Evolutionary conservation across 768 basidiomycete genomes (phyloP).

Genomic region (Pluteus cervinus): DNA sequence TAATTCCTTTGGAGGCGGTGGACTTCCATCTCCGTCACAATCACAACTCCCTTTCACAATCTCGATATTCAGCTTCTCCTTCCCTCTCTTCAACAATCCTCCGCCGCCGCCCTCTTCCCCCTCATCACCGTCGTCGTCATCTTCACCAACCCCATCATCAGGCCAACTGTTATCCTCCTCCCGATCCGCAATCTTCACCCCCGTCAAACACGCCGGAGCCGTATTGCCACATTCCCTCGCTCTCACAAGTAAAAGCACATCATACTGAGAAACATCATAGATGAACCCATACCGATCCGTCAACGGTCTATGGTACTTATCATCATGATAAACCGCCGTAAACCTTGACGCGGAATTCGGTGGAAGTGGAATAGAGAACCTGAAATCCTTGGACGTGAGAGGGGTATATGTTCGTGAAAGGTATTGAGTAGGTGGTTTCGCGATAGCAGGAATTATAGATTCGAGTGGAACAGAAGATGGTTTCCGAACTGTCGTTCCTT

Average conservation of each 20-base stretch:
- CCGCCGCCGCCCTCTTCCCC: slow-evolving; percentile 7
- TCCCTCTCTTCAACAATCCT: background rate
- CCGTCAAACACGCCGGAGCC: slow-evolving; percentile 81
- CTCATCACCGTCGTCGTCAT: slow-evolving; percentile 37
- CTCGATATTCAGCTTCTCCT: slow-evolving; percentile 27
- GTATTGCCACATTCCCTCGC: slow-evolving; percentile 68
- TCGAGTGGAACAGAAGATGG: slow-evolving; percentile 61
- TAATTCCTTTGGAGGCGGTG: background rate
- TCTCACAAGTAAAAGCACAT: slow-evolving; percentile 67
- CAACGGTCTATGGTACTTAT: slow-evolving; percentile 50
- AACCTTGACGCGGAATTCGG: slow-evolving; percentile 54
- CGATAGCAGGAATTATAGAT: slow-evolving; percentile 72
- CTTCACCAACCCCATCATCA: slow-evolving; percentile 30
- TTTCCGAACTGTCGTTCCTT: no score
- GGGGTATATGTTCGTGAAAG: slow-evolving; percentile 71
- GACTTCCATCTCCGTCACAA: slow-evolving; percentile 28
- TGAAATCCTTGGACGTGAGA: slow-evolving; percentile 68
- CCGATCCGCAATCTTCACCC: slow-evolving; percentile 81
- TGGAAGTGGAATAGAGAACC: slow-evolving; percentile 57
- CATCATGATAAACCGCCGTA: slow-evolving; percentile 37
- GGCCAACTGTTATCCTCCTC: slow-evolving; percentile 77
- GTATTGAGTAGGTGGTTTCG: slow-evolving; percentile 83
- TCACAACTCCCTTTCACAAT: slow-evolving; percentile 42
- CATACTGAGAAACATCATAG: slow-evolving; percentile 80
- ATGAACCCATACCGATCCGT: slow-evolving; percentile 91